Base-by-base conservation (phyloP, 192 early-diverging fungal species). In the Umbelopsis isabellina region DNA sequence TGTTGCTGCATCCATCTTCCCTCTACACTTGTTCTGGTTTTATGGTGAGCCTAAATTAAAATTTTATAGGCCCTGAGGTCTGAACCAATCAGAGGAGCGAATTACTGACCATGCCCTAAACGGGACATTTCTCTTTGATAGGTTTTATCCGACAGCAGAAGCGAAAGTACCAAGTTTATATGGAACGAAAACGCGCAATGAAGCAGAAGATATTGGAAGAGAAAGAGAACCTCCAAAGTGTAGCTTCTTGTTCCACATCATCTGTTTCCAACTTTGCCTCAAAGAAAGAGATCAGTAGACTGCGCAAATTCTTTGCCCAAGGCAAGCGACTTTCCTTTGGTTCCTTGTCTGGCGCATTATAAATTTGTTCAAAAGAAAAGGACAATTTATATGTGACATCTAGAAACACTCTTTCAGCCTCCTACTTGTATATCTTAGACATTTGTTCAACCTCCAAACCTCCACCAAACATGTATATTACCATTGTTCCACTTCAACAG, bases 21-120 rank as follows among this genome's bases (percentile, higher is more conserved):
- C 84, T 0, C 73, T 87, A 68, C 85, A 87, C 46, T 0, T 87
- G 49, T 82, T 78, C 53, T 87, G 85, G 85, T 80, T 87, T 70
- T 75, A 73, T 67, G 74, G 84, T 73, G 68, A 30, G 55, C 33
- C 12, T 35, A 10, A 30, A 35, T 35, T 35, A 61, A n/a, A 35
- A 35, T 61, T 15, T 61, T 12, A 16, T 27, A 61, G 30, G 5
- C 55, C 55, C 55, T 61, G 25, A 16, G 30, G 15, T 10, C 6
- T 18, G 55, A 35, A 61, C 55, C 55, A 61, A 61, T 61, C 55
- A 61, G 51, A 25, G 55, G 12, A 33, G 2, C 27, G 12, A 35
- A 27, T 61, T 25, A 35, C 15, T 61, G 33, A 61, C 30, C 13
- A 12, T 12, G 25, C 51, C 55, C 12, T 18, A 16, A 33, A 61